phyloP scores from a whole-genome alignment of 495 filamentous ascomycete genomes.

The Tuber umbilicatum region DNA sequence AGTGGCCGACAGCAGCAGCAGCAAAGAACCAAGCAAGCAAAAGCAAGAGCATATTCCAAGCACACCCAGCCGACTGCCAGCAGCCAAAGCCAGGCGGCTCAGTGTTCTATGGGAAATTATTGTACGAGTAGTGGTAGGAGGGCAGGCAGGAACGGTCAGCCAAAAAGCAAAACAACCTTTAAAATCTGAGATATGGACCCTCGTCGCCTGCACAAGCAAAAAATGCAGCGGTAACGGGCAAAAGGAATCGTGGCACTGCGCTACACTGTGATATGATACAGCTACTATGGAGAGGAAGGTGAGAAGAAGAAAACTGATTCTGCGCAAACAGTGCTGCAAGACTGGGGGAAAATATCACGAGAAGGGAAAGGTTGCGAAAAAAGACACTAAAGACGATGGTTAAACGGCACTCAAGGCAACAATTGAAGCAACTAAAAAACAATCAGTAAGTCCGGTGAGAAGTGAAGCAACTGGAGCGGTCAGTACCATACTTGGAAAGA shows the following conservation, averaged over 20 bases:
- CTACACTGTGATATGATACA: neutral
- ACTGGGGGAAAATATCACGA: neutral
- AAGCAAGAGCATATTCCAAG: slow-evolving; percentile 3
- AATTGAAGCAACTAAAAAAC: neutral
- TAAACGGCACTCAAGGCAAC: neutral
- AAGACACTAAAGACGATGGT: neutral
- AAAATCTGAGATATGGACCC: slow-evolving; percentile 10
- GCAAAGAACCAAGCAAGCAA: neutral
- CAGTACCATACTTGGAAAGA: neutral
- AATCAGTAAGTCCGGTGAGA: neutral
- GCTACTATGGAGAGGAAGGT: neutral
- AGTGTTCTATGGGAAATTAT: too few species aligned
- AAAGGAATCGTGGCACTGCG: neutral
- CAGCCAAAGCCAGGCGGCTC: slow-evolving; percentile 13
- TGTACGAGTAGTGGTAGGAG: neutral
- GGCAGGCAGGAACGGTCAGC: neutral
- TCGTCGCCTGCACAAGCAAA: slow-evolving; percentile 6
- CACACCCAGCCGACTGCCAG: slow-evolving; percentile 10
- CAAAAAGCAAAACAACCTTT: neutral
- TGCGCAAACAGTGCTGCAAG: neutral
- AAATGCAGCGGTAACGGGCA: slow-evolving; percentile 2
- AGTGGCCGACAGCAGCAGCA: neutral
- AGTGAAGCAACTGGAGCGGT: neutral
- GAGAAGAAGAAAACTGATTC: neutral
- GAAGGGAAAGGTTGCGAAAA: neutral